Conservation (phyloP, 257 asterid species). For the Fraxinus pennsylvanica region DNA sequence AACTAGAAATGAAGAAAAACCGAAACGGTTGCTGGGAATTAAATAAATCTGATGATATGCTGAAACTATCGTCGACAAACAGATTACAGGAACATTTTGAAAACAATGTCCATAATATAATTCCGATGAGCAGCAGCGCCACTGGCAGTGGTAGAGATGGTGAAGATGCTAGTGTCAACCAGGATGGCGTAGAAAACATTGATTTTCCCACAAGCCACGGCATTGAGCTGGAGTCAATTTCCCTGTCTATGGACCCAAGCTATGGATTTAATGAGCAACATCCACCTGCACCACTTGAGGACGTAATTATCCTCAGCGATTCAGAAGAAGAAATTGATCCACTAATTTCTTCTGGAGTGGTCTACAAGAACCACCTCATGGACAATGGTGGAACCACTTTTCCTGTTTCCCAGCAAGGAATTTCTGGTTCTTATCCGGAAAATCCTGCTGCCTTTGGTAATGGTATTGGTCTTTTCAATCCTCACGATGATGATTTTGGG, state of each 20-base stretch:
- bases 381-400: slow-evolving; percentile 48
- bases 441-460: slow-evolving; percentile 43
- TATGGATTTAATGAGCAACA: slow-evolving; percentile 42
- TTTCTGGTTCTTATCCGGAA: slow-evolving; percentile 60
- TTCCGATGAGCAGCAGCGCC: slow-evolving; percentile 90
- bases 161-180: slow-evolving; percentile 89
- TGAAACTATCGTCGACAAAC: slow-evolving; percentile 47
- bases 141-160: slow-evolving; percentile 84
- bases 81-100: slow-evolving; percentile 44
- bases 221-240: slow-evolving; percentile 64
- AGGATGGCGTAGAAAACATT: slow-evolving; percentile 61
- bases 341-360: slow-evolving; percentile 42
- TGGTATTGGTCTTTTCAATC: slow-evolving; percentile 51
- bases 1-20: slow-evolving; percentile 65
- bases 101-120: slow-evolving; percentile 30
- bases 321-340: slow-evolving; percentile 79
- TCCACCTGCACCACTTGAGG: slow-evolving; percentile 49
- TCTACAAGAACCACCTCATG: slow-evolving; percentile 31
- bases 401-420: slow-evolving; percentile 51
- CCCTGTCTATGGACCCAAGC: slow-evolving; percentile 55
- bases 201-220: slow-evolving; percentile 63
- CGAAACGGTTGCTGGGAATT: slow-evolving; percentile 79
- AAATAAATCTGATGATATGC: slow-evolving; percentile 56
- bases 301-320: slow-evolving; percentile 81
- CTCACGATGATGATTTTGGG: slow-evolving; percentile 67